phyloP scores from a whole-genome alignment of 2,329 filamentous ascomycete genomes.

The Grosmannia huntii region DNA sequence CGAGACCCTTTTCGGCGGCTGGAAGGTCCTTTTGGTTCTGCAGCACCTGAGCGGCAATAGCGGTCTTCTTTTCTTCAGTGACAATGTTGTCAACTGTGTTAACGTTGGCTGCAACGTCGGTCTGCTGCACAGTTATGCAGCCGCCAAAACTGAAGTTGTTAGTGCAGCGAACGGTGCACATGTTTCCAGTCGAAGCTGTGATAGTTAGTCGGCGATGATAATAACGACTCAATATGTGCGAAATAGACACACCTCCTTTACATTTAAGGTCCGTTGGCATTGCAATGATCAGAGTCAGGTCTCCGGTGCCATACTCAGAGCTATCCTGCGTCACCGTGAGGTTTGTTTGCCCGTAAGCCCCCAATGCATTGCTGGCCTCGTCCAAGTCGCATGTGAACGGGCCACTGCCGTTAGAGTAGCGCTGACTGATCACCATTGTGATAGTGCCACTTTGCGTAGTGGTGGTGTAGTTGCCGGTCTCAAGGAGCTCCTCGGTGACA shows the following conservation, averaged over 20 bases:
- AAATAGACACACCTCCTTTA: background rate
- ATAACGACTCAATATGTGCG: background rate
- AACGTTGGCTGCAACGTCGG: background rate
- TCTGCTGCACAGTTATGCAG: constrained; percentile 2
- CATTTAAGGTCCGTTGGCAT: background rate
- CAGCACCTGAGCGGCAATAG: background rate
- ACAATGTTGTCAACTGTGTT: background rate
- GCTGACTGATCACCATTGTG: constrained; percentile 3
- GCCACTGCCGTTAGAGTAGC: background rate
- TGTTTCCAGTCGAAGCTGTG: background rate
- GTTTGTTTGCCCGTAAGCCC: constrained; percentile 1
- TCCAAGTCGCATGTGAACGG: constrained; percentile 2
- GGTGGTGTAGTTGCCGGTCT: background rate
- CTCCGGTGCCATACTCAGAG: constrained; percentile 1
- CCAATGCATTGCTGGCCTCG: constrained; percentile 3
- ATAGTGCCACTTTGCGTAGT: background rate
- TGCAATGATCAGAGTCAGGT: background rate
- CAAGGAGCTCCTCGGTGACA: background rate
- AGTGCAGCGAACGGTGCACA: constrained; percentile 5
- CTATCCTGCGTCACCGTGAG: constrained; percentile 1
- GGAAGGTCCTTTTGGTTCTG: constrained; percentile 3
- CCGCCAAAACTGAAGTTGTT: constrained; percentile 1
- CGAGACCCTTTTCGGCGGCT: background rate
- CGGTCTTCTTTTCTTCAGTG: background rate
- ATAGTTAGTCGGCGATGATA: background rate